A percentile compares a stretch with the other conserved stretches of the same genome.
These are phyloP conservation scores for Ziziphus jujuba DNA, from an alignment of 306 rosid species.

Conservation along the genomic window DNA sequence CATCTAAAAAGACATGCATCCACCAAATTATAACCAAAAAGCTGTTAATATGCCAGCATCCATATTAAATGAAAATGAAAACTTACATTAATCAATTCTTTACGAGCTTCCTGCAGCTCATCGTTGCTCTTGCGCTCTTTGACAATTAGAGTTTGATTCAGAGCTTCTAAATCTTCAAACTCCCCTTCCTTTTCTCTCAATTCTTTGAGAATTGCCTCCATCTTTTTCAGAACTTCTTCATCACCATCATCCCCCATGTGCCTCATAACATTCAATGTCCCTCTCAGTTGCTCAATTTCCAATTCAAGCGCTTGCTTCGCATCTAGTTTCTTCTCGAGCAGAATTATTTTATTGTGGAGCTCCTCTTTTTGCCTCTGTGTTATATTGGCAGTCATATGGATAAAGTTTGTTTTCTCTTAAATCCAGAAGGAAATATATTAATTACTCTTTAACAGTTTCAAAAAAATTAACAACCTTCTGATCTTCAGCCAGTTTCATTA, in stretches of 20 bases:
- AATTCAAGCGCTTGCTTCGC: constrained; percentile 81
- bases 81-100: constrained; percentile 75
- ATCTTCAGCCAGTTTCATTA: constrained; percentile 85
- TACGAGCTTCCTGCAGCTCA: constrained; percentile 95
- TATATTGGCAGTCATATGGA: constrained; percentile 32
- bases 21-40: constrained; percentile 1
- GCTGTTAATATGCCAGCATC: neutral
- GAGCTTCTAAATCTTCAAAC: constrained; percentile 57
- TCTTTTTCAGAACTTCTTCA: constrained; percentile 67
- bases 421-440: constrained; percentile 27
- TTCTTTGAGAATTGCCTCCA: constrained; percentile 56
- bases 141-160: constrained; percentile 75
- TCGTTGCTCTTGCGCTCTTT: constrained; percentile 88
- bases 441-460: constrained; percentile 21
- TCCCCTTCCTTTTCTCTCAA: constrained; percentile 85
- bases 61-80: neutral
- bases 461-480: constrained; percentile 73
- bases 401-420: constrained; percentile 27
- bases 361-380: constrained; percentile 86
- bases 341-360: constrained; percentile 69
- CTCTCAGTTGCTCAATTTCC: constrained; percentile 89
- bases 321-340: constrained; percentile 76
- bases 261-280: constrained; percentile 68
- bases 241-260: constrained; percentile 85
- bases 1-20: constrained; percentile 23